These are phyloP conservation scores for Citeromyces matritensis DNA, from an alignment of 805 yeast genomes.

Conservation along the genomic window DNA sequence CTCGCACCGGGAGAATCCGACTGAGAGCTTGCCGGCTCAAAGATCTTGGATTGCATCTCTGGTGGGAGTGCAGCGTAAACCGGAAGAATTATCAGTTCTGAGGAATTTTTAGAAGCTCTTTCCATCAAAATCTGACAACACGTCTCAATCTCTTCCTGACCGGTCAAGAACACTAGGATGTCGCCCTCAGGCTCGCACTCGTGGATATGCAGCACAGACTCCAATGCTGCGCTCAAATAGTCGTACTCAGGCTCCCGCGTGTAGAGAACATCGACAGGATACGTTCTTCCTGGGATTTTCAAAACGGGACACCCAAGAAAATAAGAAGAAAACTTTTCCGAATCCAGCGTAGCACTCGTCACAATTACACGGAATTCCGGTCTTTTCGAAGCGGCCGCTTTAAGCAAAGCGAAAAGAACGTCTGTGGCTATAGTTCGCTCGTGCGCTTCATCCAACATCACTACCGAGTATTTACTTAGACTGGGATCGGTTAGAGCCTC, in stretches of 20 bases:
- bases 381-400: constrained; percentile 53
- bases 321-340: constrained; percentile 68
- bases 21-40: constrained; percentile 48
- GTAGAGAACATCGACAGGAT: constrained; percentile 75
- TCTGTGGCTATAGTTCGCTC: constrained; percentile 93
- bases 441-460: constrained; percentile 95
- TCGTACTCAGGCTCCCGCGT: constrained; percentile 77
- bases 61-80: constrained; percentile 87
- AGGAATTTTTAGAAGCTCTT: constrained; percentile 43
- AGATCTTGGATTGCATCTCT: constrained; percentile 77
- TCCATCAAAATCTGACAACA: constrained; percentile 63
- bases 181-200: constrained; percentile 68
- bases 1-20: constrained; percentile 50
- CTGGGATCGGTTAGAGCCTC: constrained; percentile 77
- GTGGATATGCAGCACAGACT: constrained; percentile 78
- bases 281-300: constrained; percentile 80
- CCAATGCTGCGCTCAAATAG: constrained; percentile 70
- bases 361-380: constrained; percentile 67
- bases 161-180: constrained; percentile 70
- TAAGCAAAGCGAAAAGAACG: constrained; percentile 72
- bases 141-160: constrained; percentile 91
- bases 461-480: constrained; percentile 63
- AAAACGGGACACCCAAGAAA: constrained; percentile 74
- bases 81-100: constrained; percentile 66
- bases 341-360: constrained; percentile 89